These are phyloP conservation scores for Russula sp. DNA, from an alignment of 768 basidiomycete species.

Conservation along the genomic window DNA sequence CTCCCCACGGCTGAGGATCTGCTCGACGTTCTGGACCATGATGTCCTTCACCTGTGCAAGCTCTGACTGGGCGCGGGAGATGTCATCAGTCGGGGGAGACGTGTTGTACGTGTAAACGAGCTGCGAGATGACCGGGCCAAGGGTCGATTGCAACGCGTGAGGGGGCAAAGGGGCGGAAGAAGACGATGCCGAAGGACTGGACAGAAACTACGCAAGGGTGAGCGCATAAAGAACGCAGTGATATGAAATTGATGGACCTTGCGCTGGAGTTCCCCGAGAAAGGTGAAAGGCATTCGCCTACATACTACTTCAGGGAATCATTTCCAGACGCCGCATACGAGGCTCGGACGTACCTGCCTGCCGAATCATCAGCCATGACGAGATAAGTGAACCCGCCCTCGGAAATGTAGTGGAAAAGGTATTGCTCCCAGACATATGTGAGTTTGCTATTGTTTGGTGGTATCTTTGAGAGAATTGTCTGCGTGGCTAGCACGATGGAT, in stretches of 20 bases:
- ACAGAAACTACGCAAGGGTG: slow-evolving; percentile 41
- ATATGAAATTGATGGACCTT: slow-evolving; percentile 37
- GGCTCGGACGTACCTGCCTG: slow-evolving; percentile 59
- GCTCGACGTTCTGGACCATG: slow-evolving; percentile 98
- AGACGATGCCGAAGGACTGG: slow-evolving; percentile 58
- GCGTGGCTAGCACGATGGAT: slow-evolving; percentile 47
- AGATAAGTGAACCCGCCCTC: slow-evolving; percentile 83
- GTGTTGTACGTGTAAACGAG: slow-evolving; percentile 89
- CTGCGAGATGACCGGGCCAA: slow-evolving; percentile 59
- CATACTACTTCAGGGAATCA: neutral
- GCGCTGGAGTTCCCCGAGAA: slow-evolving; percentile 79
- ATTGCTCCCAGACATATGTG: slow-evolving; percentile 89
- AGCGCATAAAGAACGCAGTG: neutral
- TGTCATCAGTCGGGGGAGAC: slow-evolving; percentile 78
- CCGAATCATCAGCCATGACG: slow-evolving; percentile 91
- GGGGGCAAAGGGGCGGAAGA: slow-evolving; percentile 36
- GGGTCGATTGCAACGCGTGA: slow-evolving; percentile 63
- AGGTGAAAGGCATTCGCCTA: slow-evolving; percentile 91
- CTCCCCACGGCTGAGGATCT: slow-evolving; percentile 90
- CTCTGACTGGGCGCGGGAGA: slow-evolving; percentile 84
- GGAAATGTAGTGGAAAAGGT: slow-evolving; percentile 89
- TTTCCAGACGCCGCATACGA: neutral
- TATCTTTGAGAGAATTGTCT: slow-evolving; percentile 90
- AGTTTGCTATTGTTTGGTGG: slow-evolving; percentile 80
- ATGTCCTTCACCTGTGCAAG: slow-evolving; percentile 89